These are phyloP conservation scores for Zygosaccharomyces rouxii DNA, from an alignment of 805 yeast species.

Conservation along the genomic window DNA sequence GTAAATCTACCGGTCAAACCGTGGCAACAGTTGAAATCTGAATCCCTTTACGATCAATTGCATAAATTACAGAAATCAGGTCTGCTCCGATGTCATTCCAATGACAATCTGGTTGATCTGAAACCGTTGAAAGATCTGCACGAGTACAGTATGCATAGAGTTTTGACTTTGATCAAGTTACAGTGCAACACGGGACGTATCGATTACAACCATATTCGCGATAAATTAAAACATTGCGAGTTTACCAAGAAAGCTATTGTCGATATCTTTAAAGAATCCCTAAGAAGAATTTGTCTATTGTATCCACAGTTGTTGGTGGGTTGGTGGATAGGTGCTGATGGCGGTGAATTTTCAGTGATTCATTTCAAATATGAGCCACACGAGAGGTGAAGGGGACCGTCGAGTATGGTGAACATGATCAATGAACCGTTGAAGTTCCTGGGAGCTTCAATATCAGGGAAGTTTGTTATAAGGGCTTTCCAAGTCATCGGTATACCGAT, in stretches of 20 bases:
- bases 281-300: constrained; percentile 4
- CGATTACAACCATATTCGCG: constrained; percentile 9
- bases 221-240: constrained; percentile 6
- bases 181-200: constrained; percentile 15
- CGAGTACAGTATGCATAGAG: constrained; percentile 12
- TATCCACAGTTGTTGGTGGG: constrained; percentile 7
- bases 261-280: constrained; percentile 14
- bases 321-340: constrained; percentile 25
- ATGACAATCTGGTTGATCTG: constrained; percentile 8
- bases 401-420: background rate
- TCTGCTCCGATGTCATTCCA: constrained; percentile 11
- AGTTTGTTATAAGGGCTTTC: too few relatives aligned
- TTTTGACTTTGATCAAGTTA: constrained; percentile 14
- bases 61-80: constrained; percentile 7
- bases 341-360: constrained; percentile 12
- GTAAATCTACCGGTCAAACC: constrained; percentile 7
- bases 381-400: background rate
- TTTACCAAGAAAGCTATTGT: constrained; percentile 13
- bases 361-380: constrained; percentile 12
- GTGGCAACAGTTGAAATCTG: constrained; percentile 9
- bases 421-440: background rate
- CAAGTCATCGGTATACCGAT: background rate
- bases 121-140: constrained; percentile 10
- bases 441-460: background rate
- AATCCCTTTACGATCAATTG: constrained; percentile 7